Evolutionary conservation across 1,139 yeast species (phyloP).

Genomic region (Pneumocystis oryctolagi): DNA sequence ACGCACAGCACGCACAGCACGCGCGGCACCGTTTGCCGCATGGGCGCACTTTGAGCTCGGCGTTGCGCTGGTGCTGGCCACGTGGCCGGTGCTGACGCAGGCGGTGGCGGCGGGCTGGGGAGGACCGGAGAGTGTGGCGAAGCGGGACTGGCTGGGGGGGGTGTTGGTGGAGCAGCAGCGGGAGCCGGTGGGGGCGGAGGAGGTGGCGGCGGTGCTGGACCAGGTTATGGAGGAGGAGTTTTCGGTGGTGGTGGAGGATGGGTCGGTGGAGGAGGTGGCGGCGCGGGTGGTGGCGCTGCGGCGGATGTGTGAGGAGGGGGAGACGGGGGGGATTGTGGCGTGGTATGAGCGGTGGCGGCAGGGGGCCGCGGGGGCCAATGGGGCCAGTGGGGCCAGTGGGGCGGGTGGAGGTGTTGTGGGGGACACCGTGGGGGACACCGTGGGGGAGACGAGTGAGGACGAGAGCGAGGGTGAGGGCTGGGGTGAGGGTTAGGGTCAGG

Average conservation of each 20-base stretch:
- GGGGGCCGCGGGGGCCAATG: constrained; percentile 1
- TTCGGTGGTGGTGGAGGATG: constrained; percentile 76
- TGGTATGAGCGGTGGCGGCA: constrained; percentile 42
- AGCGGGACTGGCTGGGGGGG: constrained; percentile 90
- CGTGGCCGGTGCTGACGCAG: constrained; percentile 75
- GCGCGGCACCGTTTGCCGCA: too few species aligned
- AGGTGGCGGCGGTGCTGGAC: constrained; percentile 69
- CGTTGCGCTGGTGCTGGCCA: constrained; percentile 71
- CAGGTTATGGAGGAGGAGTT: constrained; percentile 93
- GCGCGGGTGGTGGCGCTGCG: constrained; percentile 50
- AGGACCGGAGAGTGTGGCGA: constrained; percentile 76
- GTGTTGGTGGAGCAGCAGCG: constrained; percentile 45
- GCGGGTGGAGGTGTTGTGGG: not conserved
- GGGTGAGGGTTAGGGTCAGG: constrained; percentile 19
- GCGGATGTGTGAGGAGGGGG: constrained; percentile 41
- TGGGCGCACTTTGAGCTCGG: not conserved
- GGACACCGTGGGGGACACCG: constrained; percentile 1
- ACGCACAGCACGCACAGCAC: not conserved
- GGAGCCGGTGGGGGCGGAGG: constrained; percentile 50
- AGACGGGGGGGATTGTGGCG: constrained; percentile 42
- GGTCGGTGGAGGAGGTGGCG: constrained; percentile 62
- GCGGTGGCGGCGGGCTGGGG: constrained; percentile 99
- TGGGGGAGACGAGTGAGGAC: constrained; percentile 5
- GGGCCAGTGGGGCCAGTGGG: not conserved
- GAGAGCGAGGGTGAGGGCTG: constrained; percentile 3